Percentiles rank a stretch among this genome's conserved stretches.
phyloP scores from a whole-genome alignment of 345 rosid genomes.

The Leavenworthia alabamica region DNA sequence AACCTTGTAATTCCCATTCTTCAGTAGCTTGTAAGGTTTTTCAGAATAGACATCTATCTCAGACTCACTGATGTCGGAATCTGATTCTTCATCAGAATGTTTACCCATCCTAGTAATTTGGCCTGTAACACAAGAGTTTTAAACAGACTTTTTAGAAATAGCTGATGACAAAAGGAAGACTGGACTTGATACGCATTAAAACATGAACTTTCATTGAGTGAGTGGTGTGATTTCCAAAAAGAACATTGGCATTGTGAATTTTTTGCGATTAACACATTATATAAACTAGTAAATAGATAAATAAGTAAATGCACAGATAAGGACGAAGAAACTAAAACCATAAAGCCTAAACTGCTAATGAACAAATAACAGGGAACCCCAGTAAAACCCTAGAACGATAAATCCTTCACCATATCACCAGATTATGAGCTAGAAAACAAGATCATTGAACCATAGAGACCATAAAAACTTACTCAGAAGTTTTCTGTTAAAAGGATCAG shows the following conservation, averaged over 20 bases:
- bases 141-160: not conserved
- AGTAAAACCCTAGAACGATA: not conserved
- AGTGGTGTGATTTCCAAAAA: no score
- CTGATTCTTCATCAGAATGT: slow-evolving; percentile 71
- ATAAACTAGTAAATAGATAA: not conserved
- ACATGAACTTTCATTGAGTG: not conserved
- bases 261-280: no score
- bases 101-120: slow-evolving; percentile 37
- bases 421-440: not conserved
- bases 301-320: not conserved
- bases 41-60: slow-evolving; percentile 54
- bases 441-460: not conserved
- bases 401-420: not conserved
- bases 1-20: slow-evolving; percentile 47
- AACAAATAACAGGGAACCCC: not conserved
- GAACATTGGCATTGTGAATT: no score
- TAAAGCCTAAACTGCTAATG: not conserved
- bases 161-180: not conserved
- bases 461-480: not conserved
- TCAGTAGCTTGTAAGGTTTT: slow-evolving; percentile 52
- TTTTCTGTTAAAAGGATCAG: not conserved
- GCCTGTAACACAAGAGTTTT: slow-evolving; percentile 9
- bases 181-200: not conserved
- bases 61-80: slow-evolving; percentile 76
- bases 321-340: not conserved